Evolutionary conservation across 305 asterid genomes (phyloP).

Genomic region (Petunia hybrid): DNA sequence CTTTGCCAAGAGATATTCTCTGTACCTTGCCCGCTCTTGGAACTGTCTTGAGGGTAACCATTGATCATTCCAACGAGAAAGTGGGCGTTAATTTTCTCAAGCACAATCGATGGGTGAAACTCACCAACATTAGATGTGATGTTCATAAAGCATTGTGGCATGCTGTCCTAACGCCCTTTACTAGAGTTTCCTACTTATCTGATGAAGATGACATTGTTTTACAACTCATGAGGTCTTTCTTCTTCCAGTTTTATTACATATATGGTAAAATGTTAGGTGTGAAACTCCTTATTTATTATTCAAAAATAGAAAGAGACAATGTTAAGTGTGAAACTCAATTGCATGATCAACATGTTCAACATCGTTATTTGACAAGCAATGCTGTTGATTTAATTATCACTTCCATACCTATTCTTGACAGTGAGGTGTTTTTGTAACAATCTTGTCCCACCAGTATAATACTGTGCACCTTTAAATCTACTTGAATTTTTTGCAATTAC

Average conservation of each 20-base stretch:
- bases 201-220: conserved; percentile 59
- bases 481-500: conserved; percentile 10
- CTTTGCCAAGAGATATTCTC: conserved; percentile 64
- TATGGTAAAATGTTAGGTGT: background rate
- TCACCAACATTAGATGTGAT: conserved; percentile 59
- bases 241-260: conserved; percentile 27
- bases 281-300: background rate
- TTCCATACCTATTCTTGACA: conserved; percentile 26
- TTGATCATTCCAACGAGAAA: conserved; percentile 54
- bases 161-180: conserved; percentile 69
- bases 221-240: conserved; percentile 63
- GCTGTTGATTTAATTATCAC: background rate
- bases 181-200: conserved; percentile 67
- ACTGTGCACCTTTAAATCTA: background rate
- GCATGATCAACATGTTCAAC: background rate
- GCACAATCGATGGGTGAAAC: conserved; percentile 72
- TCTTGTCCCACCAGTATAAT: conserved; percentile 5
- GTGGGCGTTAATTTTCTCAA: conserved; percentile 56
- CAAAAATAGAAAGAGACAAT: background rate
- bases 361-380: conserved; percentile 19
- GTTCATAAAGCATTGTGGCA: conserved; percentile 60
- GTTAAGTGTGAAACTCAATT: background rate
- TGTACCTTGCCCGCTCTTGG: conserved; percentile 79
- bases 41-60: conserved; percentile 69
- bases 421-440: conserved; percentile 8